Conservation (phyloP, 2,329 filamentous ascomycete species). For the Huntiella moniliformis region DNA sequence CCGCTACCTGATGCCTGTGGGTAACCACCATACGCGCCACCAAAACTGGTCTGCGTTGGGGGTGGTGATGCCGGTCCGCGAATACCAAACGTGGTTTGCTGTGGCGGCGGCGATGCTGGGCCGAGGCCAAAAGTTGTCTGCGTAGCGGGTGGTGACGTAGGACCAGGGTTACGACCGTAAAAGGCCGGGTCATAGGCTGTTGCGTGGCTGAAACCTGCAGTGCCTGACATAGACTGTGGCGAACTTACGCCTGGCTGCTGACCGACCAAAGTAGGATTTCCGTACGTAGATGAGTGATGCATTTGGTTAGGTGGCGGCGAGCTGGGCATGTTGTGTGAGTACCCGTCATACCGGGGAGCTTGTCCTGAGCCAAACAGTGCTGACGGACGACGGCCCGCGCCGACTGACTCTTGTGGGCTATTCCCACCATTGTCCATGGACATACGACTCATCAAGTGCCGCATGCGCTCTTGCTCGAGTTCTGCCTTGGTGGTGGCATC, state of each 20-base stretch:
- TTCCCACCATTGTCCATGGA: constrained; percentile 47
- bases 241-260: constrained; percentile 18
- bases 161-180: constrained; percentile 37
- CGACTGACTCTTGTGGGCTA: constrained; percentile 7
- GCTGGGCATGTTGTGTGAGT: constrained; percentile 40
- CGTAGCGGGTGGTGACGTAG: constrained; percentile 44
- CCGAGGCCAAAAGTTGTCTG: constrained; percentile 32
- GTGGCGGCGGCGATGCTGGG: constrained; percentile 37
- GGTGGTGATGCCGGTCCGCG: constrained; percentile 34
- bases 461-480: constrained; percentile 68
- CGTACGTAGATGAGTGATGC: constrained; percentile 18
- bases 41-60: constrained; percentile 35
- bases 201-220: constrained; percentile 26
- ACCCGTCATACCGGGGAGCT: constrained; percentile 32
- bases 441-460: constrained; percentile 87
- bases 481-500: constrained; percentile 34
- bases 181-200: constrained; percentile 36
- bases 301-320: constrained; percentile 34
- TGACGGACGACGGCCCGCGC: constrained; percentile 18
- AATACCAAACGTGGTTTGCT: constrained; percentile 25
- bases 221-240: constrained; percentile 3
- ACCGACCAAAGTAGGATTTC: constrained; percentile 16
- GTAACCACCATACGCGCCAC: constrained; percentile 22
- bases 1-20: constrained; percentile 10
- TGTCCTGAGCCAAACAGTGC: constrained; percentile 30